Conservation (phyloP, 208 protist species). For the Crithidia sp. region DNA sequence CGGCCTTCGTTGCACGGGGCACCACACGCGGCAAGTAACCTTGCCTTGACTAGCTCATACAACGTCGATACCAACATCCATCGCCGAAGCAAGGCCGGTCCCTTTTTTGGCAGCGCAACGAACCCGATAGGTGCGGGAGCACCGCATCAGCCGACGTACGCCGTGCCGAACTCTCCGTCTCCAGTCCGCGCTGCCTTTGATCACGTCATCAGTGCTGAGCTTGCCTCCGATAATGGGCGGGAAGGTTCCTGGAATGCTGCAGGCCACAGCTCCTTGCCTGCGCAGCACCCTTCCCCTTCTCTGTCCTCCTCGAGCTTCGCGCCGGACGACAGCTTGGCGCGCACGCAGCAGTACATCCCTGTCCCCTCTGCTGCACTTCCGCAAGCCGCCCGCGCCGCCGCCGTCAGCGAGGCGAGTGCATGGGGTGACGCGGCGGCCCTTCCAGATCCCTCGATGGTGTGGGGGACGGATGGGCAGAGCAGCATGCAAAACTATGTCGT, state of each 20-base stretch:
- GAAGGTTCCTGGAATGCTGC: background rate
- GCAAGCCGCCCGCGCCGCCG: slow-evolving; percentile 38
- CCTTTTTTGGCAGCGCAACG: background rate
- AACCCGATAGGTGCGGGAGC: background rate
- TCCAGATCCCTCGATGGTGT: slow-evolving; percentile 88
- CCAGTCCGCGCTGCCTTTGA: slow-evolving; percentile 3
- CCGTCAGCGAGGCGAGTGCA: slow-evolving; percentile 36
- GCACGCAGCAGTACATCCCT: slow-evolving; percentile 42
- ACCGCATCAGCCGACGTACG: background rate
- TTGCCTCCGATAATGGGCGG: background rate
- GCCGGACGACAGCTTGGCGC: background rate
- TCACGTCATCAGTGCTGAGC: slow-evolving; percentile 6
- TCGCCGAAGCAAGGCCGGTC: background rate
- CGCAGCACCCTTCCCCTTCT: background rate
- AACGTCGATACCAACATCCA: background rate
- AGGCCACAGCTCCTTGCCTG: background rate
- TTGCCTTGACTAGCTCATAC: background rate
- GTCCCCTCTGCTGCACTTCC: slow-evolving; percentile 47
- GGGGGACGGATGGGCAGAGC: slow-evolving; percentile 74
- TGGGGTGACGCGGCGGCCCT: slow-evolving; percentile 43
- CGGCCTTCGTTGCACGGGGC: background rate
- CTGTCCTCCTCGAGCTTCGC: background rate
- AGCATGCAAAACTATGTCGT: slow-evolving; percentile 82
- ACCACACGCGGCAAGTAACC: background rate
- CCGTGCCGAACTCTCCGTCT: background rate